phyloP scores from a whole-genome alignment of 352 stramenopile species.

The Phytophthora sojae region DNA sequence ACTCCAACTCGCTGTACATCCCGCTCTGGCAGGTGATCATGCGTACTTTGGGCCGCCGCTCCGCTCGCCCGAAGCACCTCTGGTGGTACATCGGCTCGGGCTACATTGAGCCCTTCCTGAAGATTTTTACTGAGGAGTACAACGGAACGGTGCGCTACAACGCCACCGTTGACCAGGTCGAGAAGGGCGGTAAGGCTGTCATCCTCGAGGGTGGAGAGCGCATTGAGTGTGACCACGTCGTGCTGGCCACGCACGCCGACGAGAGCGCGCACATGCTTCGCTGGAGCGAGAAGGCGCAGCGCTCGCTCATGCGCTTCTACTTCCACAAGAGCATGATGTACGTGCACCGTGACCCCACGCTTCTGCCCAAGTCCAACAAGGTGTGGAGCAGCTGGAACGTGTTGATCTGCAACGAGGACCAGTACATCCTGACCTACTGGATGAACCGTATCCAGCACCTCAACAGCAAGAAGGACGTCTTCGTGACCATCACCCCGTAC shows the following conservation, averaged over 20 bases:
- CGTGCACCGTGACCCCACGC: slow-evolving; percentile 78
- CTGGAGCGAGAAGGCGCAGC: slow-evolving; percentile 71
- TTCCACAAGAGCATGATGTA: slow-evolving; percentile 92
- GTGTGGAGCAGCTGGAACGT: slow-evolving; percentile 90
- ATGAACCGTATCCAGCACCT: slow-evolving; percentile 91
- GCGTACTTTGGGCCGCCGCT: slow-evolving; percentile 69
- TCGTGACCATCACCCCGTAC: slow-evolving; percentile 86
- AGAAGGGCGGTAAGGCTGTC: slow-evolving; percentile 85
- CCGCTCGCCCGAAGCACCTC: slow-evolving; percentile 82
- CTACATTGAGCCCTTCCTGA: slow-evolving; percentile 89
- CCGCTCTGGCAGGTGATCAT: slow-evolving; percentile 87
- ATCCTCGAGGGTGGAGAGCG: slow-evolving; percentile 71
- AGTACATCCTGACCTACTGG: slow-evolving; percentile 91
- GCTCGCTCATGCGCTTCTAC: slow-evolving; percentile 81
- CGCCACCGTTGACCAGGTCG: slow-evolving; percentile 64
- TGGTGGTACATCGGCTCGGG: slow-evolving; percentile 89
- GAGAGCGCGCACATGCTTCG: slow-evolving; percentile 79
- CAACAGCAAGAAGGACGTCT: slow-evolving; percentile 87
- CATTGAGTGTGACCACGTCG: slow-evolving; percentile 87
- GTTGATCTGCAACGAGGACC: slow-evolving; percentile 81
- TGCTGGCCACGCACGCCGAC: slow-evolving; percentile 85
- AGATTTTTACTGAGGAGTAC: slow-evolving; percentile 85
- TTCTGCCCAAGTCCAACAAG: slow-evolving; percentile 78
- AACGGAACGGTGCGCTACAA: slow-evolving; percentile 87
- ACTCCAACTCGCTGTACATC: slow-evolving; percentile 90